Evolutionary conservation across 805 yeast genomes (phyloP), one percentile per base, ranked within the genome.

Genomic region (Wickerhamomyces queroliae): DNA sequence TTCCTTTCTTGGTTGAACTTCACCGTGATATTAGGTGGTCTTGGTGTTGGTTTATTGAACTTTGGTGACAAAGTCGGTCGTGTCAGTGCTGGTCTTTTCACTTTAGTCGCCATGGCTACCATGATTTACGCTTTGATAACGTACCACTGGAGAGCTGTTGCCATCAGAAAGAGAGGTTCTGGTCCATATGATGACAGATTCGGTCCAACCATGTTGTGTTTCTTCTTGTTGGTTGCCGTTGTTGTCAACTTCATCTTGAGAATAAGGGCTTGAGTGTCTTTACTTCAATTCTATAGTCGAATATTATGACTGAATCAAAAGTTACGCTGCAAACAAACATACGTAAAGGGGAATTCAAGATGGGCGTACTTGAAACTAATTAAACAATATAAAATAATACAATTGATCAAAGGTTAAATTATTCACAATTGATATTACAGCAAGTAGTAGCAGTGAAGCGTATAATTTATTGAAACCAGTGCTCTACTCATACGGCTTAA

Each of bases 141-240:
- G 11, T 93, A 93, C 63, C 99, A 93, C 65, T 95, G 99, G 99
- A 86, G 99, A 71, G 99, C 99, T 2, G 88, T 90, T 59, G 99
- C 99, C 43, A 93, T 93, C 52, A 82, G 99, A 64, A 76, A 91
- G 66, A 82, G 98, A 65, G 99, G 99, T 31, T 80, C 95, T 12
- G 99, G 99, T 35, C 99, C 99, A n/a, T 93, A 93, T 61, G 99
- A 93, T 59, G 99, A 93, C 65, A 79, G 99, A 60, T 83, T 93
- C 51, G 99, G 99, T 33, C 99, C 99, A 35, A 95, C 99, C 13
- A 82, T 91, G 85, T 75, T 93, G 54, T 93, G 99, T 67, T 74
- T 91, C 70, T 93, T 93, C 69, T 72, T 93, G 55, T 71, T 93
- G 48, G 78, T 89, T 35, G 97, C 99, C 1, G 97, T 93, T 37